Evolutionary conservation across 768 basidiomycete genomes (phyloP), one percentile per base, ranked within the genome.

Genomic region (Trametopsis cervina): DNA sequence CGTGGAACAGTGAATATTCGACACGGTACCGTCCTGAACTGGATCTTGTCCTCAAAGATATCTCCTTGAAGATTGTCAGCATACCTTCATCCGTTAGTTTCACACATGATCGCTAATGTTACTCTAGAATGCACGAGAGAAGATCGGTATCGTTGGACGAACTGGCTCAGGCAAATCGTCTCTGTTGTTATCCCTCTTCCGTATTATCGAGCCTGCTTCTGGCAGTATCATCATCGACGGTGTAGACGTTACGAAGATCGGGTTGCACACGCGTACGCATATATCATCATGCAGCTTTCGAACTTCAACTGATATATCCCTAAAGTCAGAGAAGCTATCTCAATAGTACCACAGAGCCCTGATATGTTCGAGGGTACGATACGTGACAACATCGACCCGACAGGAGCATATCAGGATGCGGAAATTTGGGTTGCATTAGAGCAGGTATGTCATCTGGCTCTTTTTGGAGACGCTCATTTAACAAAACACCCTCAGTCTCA

Each of bases 331-430:
- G 84, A 83, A 3, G 74, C 74, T 26, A 81, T 94, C 49, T 85
- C 87, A 2, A 94, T 94, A 59, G 89, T 93, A 13, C 90, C 90
- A 2, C 90, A 94, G 63, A 81, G 69, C 52, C 78, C 81, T 2
- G 82, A 83, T 59, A 58, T 63, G 22, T 63, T 83, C 52, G 81
- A 83, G 59, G 85, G 85, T 3, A 82, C 82, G 0, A 64, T 91
- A 12, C 77, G 90, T 46, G 82, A 91, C 55, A 96, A 96, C 59
- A 85, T 96, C 47, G 94, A 96, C 63, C 94, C 93, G 7, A 75
- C 86, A 15, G 84, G 85, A 1, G 69, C 74, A 49, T 68, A 88
- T 51, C 69, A 74, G 15, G 94, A 98, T 63, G 75, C 67, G 1
- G 85, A 89, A 51, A 89, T 98, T 21, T 98, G 95, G 95, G 67